phyloP scores from a whole-genome alignment of 441 rosid genomes.

The Monsonia emarginata region DNA sequence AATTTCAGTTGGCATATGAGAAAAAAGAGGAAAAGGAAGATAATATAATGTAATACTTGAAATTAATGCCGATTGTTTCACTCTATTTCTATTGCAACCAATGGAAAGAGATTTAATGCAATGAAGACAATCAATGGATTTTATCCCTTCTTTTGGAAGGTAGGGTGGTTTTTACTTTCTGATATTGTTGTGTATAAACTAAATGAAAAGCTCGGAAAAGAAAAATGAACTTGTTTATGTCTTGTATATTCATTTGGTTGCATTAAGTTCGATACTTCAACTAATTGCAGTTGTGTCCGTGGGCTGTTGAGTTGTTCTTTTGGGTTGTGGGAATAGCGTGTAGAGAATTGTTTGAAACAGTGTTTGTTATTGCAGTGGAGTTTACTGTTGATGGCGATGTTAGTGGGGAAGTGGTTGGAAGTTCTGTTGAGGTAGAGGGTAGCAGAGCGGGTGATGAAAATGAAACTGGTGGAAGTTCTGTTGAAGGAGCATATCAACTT shows the following conservation, averaged over 20 bases:
- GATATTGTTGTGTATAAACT: neutral
- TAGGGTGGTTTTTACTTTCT: neutral
- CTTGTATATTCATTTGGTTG: neutral
- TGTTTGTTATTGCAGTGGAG: constrained; percentile 61
- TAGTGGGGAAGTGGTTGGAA: constrained; percentile 34
- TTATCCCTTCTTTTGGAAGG: neutral
- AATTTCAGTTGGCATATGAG: too few species aligned
- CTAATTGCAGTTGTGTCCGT: neutral
- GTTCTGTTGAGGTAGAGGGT: constrained; percentile 35
- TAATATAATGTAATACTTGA: too few species aligned
- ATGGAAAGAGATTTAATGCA: too few species aligned
- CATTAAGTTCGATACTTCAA: neutral
- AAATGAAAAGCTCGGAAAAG: neutral
- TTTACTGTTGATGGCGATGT: constrained; percentile 45
- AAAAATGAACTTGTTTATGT: neutral
- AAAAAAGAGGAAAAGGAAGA: too few species aligned
- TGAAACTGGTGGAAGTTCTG: constrained; percentile 42
- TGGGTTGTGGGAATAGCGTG: neutral
- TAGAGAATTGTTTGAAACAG: constrained; percentile 2
- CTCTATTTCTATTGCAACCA: too few species aligned
- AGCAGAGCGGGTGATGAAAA: constrained; percentile 37
- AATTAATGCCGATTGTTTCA: too few species aligned
- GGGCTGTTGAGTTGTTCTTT: neutral
- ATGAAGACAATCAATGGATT: neutral
- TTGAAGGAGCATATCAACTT: constrained; percentile 38